Evolutionary conservation across 2,329 filamentous ascomycete genomes (phyloP).

Genomic region (Helminthosporium solani): DNA sequence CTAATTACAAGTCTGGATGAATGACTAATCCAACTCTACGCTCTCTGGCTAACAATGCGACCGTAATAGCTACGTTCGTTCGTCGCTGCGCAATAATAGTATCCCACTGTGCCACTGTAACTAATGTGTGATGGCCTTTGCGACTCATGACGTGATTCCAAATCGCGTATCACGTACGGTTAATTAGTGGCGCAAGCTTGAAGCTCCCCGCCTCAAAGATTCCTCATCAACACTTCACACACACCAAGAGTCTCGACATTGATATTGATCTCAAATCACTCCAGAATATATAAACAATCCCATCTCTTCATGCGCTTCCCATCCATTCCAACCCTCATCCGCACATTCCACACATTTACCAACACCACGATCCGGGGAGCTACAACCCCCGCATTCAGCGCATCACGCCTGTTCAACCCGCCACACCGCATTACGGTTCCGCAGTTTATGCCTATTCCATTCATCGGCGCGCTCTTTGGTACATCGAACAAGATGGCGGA

Average conservation of each 20-base stretch:
- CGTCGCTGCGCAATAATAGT: too few species aligned
- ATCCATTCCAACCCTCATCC: slow-evolving; percentile 49
- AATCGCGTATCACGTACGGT: slow-evolving; percentile 20
- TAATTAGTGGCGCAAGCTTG: slow-evolving; percentile 28
- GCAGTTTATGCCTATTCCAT: slow-evolving; percentile 74
- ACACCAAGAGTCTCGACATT: slow-evolving; percentile 1
- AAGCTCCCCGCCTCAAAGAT: slow-evolving; percentile 22
- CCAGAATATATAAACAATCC: slow-evolving; percentile 10
- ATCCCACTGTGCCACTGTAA: not conserved
- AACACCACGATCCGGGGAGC: slow-evolving; percentile 47
- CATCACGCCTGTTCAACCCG: slow-evolving; percentile 33
- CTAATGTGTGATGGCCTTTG: not conserved
- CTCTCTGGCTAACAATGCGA: too few species aligned
- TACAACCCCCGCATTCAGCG: slow-evolving; percentile 38
- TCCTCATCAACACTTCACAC: slow-evolving; percentile 19
- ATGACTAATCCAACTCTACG: too few species aligned
- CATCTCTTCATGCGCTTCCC: slow-evolving; percentile 50
- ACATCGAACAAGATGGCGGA: slow-evolving; percentile 50
- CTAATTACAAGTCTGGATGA: too few species aligned
- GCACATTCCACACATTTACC: slow-evolving; percentile 49
- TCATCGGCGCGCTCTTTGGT: slow-evolving; percentile 74
- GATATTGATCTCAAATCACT: not conserved
- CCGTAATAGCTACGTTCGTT: too few species aligned
- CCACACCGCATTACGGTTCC: slow-evolving; percentile 30
- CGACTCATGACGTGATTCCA: slow-evolving; percentile 35